Percentiles rank a stretch among this genome's conserved stretches.
Conservation (phyloP, 805 yeast genomes). For the Cyberlindnera mississippiensis region DNA sequence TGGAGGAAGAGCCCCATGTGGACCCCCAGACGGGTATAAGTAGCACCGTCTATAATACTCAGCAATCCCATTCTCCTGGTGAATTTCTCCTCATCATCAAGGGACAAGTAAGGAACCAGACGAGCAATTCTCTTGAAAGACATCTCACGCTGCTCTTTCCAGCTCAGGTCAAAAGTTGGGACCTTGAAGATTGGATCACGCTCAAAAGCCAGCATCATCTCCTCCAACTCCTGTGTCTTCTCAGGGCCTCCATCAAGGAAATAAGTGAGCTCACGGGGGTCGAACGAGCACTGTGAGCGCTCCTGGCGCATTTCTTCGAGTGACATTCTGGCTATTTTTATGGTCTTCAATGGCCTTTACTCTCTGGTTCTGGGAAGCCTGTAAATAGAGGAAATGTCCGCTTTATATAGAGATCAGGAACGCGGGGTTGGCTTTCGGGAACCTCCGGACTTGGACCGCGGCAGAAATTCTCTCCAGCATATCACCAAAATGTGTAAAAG, state of each 20-base stretch:
- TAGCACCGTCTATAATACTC: slow-evolving; percentile 69
- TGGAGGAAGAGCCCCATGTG: slow-evolving; percentile 80
- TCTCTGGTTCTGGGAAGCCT: not conserved
- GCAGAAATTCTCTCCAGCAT: too few species aligned
- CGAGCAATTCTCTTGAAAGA: slow-evolving; percentile 46
- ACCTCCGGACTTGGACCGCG: too few species aligned
- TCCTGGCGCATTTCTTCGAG: slow-evolving; percentile 32
- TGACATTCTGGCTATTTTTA: slow-evolving; percentile 10
- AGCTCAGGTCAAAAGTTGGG: slow-evolving; percentile 47
- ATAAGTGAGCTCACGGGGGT: slow-evolving; percentile 42
- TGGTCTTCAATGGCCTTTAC: not conserved
- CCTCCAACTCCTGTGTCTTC: slow-evolving; percentile 41
- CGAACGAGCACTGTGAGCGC: slow-evolving; percentile 39
- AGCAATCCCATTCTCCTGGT: slow-evolving; percentile 53
- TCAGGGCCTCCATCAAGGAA: slow-evolving; percentile 48
- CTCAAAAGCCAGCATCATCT: slow-evolving; percentile 52
- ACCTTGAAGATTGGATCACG: slow-evolving; percentile 61
- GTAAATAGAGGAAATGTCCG: not conserved
- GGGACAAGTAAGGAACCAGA: slow-evolving; percentile 51
- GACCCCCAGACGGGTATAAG: slow-evolving; percentile 79
- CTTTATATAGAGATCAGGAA: not conserved
- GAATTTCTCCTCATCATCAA: slow-evolving; percentile 37
- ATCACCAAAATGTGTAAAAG: too few species aligned
- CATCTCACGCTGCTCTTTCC: slow-evolving; percentile 51
- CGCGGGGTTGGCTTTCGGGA: too few species aligned